Conservation (phyloP, 805 yeast genomes). For the Myxozyma monticola region DNA sequence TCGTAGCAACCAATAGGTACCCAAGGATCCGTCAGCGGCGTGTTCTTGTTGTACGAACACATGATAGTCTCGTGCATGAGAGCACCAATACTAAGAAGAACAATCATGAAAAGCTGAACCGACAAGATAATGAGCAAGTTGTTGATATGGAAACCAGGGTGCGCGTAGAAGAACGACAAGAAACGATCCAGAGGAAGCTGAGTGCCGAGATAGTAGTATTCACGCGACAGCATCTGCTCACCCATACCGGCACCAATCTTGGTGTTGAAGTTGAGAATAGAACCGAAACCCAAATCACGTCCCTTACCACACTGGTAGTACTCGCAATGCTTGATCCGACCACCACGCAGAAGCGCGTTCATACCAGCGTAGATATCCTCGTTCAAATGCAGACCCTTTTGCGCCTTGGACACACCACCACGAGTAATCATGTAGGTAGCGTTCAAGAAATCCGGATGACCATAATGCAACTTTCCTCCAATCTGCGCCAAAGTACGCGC, state of each 20-base stretch:
- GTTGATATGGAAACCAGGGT: constrained; percentile 93
- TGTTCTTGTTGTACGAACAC: constrained; percentile 65
- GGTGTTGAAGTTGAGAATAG: constrained; percentile 88
- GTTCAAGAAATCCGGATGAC: constrained; percentile 94
- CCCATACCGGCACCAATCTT: constrained; percentile 99
- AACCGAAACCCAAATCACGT: constrained; percentile 89
- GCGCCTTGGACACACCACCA: constrained; percentile 95
- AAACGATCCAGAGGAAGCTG: constrained; percentile 86
- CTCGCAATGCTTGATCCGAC: constrained; percentile 92
- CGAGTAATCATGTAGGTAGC: constrained; percentile 90
- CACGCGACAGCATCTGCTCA: constrained; percentile 88
- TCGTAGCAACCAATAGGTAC: constrained; percentile 83
- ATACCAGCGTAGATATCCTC: constrained; percentile 97
- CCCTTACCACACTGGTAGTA: constrained; percentile 97
- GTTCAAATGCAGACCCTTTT: constrained; percentile 86
- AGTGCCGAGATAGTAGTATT: constrained; percentile 87
- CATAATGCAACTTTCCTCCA: constrained; percentile 93
- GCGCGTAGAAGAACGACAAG: constrained; percentile 92
- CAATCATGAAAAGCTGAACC: constrained; percentile 81
- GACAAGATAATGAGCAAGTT: constrained; percentile 85
- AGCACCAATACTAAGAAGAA: constrained; percentile 76
- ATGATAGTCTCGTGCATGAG: constrained; percentile 67
- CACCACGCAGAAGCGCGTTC: constrained; percentile 85
- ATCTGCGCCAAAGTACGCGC: constrained; percentile 91
- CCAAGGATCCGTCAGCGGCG: constrained; percentile 72